Base-by-base conservation (phyloP, 352 stramenopile species). In the Thraustotheca clavata region DNA sequence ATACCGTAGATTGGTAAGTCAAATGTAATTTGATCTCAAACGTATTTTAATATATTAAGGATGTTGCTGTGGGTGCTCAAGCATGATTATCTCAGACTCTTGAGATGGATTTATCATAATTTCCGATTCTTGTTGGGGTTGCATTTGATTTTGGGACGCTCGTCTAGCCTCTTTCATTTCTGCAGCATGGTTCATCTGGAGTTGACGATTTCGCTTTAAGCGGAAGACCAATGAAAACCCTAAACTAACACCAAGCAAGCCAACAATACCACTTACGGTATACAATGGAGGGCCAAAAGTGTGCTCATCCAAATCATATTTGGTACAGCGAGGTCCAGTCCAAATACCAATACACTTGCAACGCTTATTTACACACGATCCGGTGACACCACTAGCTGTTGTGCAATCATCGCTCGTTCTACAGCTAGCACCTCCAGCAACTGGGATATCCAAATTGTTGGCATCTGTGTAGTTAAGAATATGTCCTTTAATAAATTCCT, bases 281-380 rank as follows among this genome's bases (percentile, higher is more conserved):
- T 9, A 9, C 43, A 24, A 35, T 11, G 43, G 43, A 9, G 43
- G 43, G 43, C 43, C 43, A 18, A 35, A 52, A 14, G 43, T 52
- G 24, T 24, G n/a, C 43, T 52, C 43, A 18, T 52, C 43, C 24
- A 52, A 31, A 31, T 52, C 43, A 31, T 52, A 52, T 31, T 52
- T 52, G 43, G 73, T 86, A 43, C 73, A 87, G 1, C 77, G 75
- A 1, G 76, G 76, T 2, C 76, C 79, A 9, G 74, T 74, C 78
- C 80, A 89, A 3, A 76, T 81, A 3, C 71, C 50, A 8, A 60
- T 73, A 47, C 82, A 89, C 11, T 67, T 48, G 52, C 82, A 91
- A 1, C 79, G 76, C 14, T 68, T 71, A 14, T 84, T 79, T 11
- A 77, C 71, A 41, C 81, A 90, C 8, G 55, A 74, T 24, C 80